Evolutionary conservation across 2,329 filamentous ascomycete genomes (phyloP), one percentile per base, ranked within the genome.

Genomic region (Westerdykella ornata): DNA sequence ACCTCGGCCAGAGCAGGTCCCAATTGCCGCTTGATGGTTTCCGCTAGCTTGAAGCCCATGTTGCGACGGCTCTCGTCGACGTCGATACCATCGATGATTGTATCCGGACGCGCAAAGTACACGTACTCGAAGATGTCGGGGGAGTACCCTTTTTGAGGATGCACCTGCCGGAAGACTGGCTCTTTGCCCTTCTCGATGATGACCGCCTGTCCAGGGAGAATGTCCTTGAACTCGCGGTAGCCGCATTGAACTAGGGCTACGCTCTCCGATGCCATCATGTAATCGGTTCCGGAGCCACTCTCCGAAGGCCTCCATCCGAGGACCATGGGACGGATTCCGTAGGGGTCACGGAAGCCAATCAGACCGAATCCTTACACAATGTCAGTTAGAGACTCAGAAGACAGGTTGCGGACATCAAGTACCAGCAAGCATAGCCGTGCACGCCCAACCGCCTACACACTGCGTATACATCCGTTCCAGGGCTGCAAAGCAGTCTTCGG

Each of bases 231-330:
- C 58, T 88, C 74, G 26, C 67, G 72, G 69, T 92, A 94, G 13
- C 87, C 87, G 36, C 90, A 81, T 63, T 94, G 87, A 35, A 77
- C 77, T 35, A 95, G 71, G 7, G 88, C 88, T 37, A 95, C 81
- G 7, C 84, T 90, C 67, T 95, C 88, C 0, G 88, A 94, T 1
- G 88, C 87, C 72, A 95, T 79, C 77, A 95, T 88, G 70, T 94
- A 95, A 66, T 95, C 88, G 45, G 68, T 82, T 5, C 80, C 81
- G 4, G 77, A 72, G 28, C 77, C 74, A 30, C 80, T 83, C 12
- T 72, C 66, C 1, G 85, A 88, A 1, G 79, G 75, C 40, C 88
- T 78, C 37, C 81, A 85, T 32, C 88, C 88, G 8, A 94, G 70
- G 35, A 85, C 78, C 49, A 95, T 77, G 2, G 88, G 88, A 11